These are phyloP conservation scores for Schizosaccharomyces versatilis DNA, from an alignment of 1,139 yeast genomes.

Conservation along the genomic window DNA sequence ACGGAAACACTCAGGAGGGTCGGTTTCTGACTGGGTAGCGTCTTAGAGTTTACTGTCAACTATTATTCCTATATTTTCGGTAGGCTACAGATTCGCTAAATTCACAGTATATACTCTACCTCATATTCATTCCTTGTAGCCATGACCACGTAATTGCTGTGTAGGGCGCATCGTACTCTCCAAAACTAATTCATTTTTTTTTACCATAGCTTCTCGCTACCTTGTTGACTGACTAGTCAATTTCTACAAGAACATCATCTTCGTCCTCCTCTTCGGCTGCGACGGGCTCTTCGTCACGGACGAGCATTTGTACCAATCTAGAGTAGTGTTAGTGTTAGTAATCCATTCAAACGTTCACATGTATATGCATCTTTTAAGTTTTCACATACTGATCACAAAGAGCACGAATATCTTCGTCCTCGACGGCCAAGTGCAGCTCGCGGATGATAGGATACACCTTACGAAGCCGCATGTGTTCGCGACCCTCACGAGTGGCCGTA, in stretches of 20 bases:
- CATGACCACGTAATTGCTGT: background rate
- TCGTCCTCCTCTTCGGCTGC: constrained; percentile 1
- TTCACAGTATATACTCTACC: too few relatives aligned
- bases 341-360: background rate
- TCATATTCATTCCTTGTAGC: background rate
- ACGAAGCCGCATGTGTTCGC: constrained; percentile 56
- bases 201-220: background rate
- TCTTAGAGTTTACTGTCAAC: too few relatives aligned
- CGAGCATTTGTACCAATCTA: constrained; percentile 13
- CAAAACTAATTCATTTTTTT: background rate
- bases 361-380: too few relatives aligned
- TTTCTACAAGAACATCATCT: background rate
- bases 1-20: too few relatives aligned
- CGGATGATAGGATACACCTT: constrained; percentile 67
- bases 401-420: constrained; percentile 44
- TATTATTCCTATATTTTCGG: too few relatives aligned
- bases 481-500: constrained; percentile 47
- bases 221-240: background rate
- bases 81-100: too few relatives aligned
- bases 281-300: constrained; percentile 14
- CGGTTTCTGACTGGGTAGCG: too few relatives aligned
- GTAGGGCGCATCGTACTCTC: background rate
- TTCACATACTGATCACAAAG: constrained; percentile 10
- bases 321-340: background rate
- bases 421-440: constrained; percentile 53